A percentile compares a stretch with the other conserved stretches of the same genome.
These are phyloP conservation scores for Erythrobasidium hasegawianum DNA, from an alignment of 1,284 basidiomycete genomes.

Conservation along the genomic window DNA sequence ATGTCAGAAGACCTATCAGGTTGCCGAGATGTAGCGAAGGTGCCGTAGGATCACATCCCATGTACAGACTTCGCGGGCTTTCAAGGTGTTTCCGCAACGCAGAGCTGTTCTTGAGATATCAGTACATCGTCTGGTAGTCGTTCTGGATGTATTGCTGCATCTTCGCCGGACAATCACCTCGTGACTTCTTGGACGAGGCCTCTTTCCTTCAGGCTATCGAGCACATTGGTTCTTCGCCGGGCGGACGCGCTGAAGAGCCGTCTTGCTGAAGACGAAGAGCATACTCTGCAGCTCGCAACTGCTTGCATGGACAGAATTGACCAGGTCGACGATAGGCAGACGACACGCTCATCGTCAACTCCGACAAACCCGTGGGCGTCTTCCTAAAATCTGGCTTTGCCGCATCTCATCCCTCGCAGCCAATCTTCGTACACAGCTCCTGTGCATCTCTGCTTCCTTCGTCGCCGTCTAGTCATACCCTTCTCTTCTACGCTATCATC, in stretches of 20 bases:
- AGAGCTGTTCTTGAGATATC: constrained; percentile 41
- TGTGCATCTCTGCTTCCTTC: no score
- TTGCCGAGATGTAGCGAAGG: constrained; percentile 87
- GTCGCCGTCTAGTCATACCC: no score
- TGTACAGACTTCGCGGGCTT: constrained; percentile 62
- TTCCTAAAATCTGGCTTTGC: no score
- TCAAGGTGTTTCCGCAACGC: constrained; percentile 46
- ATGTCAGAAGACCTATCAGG: constrained; percentile 76
- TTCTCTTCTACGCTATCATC: no score
- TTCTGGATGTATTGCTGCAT: not conserved
- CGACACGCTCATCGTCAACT: no score
- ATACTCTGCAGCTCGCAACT: no score
- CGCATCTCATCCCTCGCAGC: no score
- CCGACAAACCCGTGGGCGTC: no score
- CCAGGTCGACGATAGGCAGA: no score
- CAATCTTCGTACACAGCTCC: no score
- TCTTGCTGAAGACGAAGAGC: no score
- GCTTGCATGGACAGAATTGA: no score
- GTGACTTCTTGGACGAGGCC: constrained; percentile 53
- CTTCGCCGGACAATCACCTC: constrained; percentile 46
- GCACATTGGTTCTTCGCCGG: constrained; percentile 42
- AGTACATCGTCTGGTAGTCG: not conserved
- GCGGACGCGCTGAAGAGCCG: constrained; percentile 1
- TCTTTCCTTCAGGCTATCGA: constrained; percentile 51
- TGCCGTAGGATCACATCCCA: constrained; percentile 90